Percentiles rank a stretch among this genome's conserved stretches.
phyloP scores from a whole-genome alignment of 805 yeast species.

The Myxozyma kluyveri region DNA sequence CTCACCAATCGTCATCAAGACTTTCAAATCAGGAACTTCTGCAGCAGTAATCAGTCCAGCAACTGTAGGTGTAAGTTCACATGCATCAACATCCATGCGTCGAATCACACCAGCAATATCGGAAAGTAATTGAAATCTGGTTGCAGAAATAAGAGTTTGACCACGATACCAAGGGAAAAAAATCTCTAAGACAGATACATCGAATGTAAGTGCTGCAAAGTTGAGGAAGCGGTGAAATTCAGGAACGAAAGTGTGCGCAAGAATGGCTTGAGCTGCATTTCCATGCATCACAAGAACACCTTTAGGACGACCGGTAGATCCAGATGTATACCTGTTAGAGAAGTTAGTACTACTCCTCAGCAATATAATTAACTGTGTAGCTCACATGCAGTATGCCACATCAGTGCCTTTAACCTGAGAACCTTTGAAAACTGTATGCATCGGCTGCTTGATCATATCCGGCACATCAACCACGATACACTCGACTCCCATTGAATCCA shows the following conservation, averaged over 20 bases:
- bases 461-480: constrained; percentile 7
- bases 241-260: constrained; percentile 30
- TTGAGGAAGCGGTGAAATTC: constrained; percentile 29
- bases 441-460: background rate
- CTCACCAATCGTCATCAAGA: constrained; percentile 32
- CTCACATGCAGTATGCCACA: constrained; percentile 28
- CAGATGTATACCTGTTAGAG: constrained; percentile 44
- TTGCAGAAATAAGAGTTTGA: constrained; percentile 27
- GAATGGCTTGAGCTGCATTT: constrained; percentile 27
- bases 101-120: constrained; percentile 22
- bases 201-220: constrained; percentile 33
- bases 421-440: background rate
- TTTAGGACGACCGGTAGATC: constrained; percentile 55
- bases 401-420: background rate
- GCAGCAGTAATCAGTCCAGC: constrained; percentile 24
- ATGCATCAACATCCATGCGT: constrained; percentile 19
- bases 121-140: constrained; percentile 17
- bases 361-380: background rate
- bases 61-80: constrained; percentile 33
- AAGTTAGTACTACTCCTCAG: no score
- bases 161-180: constrained; percentile 29
- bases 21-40: constrained; percentile 16
- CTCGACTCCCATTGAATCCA: background rate
- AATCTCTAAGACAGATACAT: constrained; percentile 34
- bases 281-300: constrained; percentile 43